Base-by-base conservation (phyloP, 2,329 filamentous ascomycete species). In the Fusarium secorum region DNA sequence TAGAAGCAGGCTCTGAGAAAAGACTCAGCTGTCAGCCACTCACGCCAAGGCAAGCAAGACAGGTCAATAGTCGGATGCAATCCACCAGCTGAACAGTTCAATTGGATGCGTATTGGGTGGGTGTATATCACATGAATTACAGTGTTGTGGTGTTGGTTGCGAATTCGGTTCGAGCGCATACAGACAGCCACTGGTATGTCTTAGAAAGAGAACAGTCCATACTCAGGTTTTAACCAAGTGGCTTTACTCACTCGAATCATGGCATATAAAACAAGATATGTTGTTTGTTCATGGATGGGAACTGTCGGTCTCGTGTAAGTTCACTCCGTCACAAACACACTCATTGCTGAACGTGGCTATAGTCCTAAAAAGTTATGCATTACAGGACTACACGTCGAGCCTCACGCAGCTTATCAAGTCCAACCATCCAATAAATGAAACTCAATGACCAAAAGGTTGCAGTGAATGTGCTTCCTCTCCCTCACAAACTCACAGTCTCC, bases 401-500 rank as follows among this genome's bases (percentile, higher is more conserved):
- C 7, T n/a, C 28, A 4, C 9, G 14, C 18, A 52, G 24, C 48
- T 52, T 22, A 11, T 11, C 10, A n/a, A 28, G 17, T 7, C 22
- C 4, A 38, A n/a, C 5, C 11, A 26, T n/a, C 32, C 48, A 52
- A 36, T 52, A 7, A 52, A 26, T 11, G 24, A 26, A 26, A 38
- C 10, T 4, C 10, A n/a, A 30, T 41, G 26, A 14, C 33, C 33
- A 41, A 14, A n/a, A 41, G 15, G 11, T 10, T 30, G 11, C 28
- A 41, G 8, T 14, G 7, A 33, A 11, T 4, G 11, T 30, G 11
- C 35, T 20, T n/a, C 28, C 24, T 26, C 51, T 28, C 17, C 10
- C 17, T 67, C 30, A 70, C 15, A 70, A 4, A 20, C 53, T 39
- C 62, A 59, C 36, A 20, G 42, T 70, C 11, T 68, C 44, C 1